Evolutionary conservation across 148 eudicot genomes (phyloP).

Genomic region (Camellia sinensis): DNA sequence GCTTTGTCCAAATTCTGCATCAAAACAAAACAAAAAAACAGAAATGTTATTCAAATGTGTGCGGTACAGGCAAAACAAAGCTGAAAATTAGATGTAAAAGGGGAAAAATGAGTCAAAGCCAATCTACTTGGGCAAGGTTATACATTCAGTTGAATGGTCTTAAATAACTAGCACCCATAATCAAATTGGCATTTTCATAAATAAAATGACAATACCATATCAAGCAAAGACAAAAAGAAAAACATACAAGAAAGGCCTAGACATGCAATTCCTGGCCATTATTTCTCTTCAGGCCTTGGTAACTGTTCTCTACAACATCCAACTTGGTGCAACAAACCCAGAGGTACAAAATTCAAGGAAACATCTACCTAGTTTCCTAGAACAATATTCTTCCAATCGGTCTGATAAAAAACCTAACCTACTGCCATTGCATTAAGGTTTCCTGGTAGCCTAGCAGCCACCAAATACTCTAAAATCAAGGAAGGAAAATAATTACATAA

Average conservation of each 20-base stretch:
- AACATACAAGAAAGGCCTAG: neutral
- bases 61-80: neutral
- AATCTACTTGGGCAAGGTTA: neutral
- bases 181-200: neutral
- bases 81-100: neutral
- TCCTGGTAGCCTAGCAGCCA: neutral
- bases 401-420: neutral
- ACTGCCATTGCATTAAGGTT: neutral
- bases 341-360: neutral
- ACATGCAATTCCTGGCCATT: neutral
- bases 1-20: slow-evolving; percentile 65
- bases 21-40: neutral
- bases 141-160: neutral
- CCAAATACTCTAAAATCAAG: neutral
- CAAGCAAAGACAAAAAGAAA: neutral
- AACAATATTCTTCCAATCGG: neutral
- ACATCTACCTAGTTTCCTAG: neutral
- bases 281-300: neutral
- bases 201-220: neutral
- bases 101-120: neutral
- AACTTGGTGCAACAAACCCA: too few relatives aligned
- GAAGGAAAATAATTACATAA: neutral
- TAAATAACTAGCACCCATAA: neutral
- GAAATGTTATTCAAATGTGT: neutral
- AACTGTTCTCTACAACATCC: neutral